Percentiles rank a stretch among this genome's conserved stretches.
Evolutionary conservation across 768 basidiomycete species (phyloP).

Genomic region (Xerocomus spinulosus): DNA sequence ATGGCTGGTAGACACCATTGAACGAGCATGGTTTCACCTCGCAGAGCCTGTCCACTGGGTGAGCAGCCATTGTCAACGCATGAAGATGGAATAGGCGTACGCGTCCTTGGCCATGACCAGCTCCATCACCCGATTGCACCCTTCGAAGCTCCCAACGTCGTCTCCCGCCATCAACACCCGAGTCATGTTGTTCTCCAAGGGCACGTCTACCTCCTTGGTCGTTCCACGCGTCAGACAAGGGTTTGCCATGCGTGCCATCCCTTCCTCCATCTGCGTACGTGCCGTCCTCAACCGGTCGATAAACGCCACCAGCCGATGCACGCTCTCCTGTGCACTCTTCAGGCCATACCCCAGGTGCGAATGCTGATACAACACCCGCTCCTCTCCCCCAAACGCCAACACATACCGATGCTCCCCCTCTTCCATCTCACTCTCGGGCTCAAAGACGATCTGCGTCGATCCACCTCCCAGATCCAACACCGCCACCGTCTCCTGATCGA

Average conservation of each 20-base stretch:
- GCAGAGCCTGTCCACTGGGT: conserved; percentile 65
- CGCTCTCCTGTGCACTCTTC: conserved; percentile 78
- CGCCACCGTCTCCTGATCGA: conserved; percentile 63
- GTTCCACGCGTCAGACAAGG: conserved; percentile 78
- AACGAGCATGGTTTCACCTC: conserved; percentile 94
- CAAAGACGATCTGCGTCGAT: conserved; percentile 96
- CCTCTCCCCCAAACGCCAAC: conserved; percentile 66
- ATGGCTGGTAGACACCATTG: conserved; percentile 96
- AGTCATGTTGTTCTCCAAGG: conserved; percentile 39
- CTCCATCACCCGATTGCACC: conserved; percentile 78
- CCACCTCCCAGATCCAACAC: conserved; percentile 96
- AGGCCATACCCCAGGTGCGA: conserved; percentile 97
- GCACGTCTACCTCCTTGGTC: conserved; percentile 57
- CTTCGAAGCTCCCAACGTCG: conserved; percentile 78
- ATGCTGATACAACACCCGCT: conserved; percentile 87
- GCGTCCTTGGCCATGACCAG: conserved; percentile 94
- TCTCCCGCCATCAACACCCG: conserved; percentile 86
- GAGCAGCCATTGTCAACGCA: neutral
- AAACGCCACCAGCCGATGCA: conserved; percentile 90
- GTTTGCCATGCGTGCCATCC: conserved; percentile 39
- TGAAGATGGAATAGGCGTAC: conserved; percentile 41
- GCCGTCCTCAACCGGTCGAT: conserved; percentile 54
- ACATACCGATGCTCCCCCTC: conserved; percentile 93
- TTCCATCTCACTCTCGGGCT: conserved; percentile 65
- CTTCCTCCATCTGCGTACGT: conserved; percentile 34